Evolutionary conservation across 441 rosid genomes (phyloP).

Genomic region (Gossypium gossypioides): DNA sequence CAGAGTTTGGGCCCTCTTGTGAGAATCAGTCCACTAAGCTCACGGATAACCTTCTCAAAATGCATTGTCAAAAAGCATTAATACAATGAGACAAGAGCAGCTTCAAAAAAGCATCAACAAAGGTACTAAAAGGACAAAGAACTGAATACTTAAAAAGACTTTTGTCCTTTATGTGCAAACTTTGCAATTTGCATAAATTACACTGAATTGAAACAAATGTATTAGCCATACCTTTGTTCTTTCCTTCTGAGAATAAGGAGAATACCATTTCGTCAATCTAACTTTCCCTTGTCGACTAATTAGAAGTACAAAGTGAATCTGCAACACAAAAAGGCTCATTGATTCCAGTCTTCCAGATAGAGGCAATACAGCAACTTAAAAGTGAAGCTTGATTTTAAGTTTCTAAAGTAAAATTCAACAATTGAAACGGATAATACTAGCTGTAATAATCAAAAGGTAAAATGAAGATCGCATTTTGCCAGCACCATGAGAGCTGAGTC

Average conservation of each 20-base stretch:
- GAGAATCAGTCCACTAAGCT: slow-evolving; percentile 80
- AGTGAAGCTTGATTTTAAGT: background rate
- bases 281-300: slow-evolving; percentile 74
- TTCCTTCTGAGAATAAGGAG: slow-evolving; percentile 70
- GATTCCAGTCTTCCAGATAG: background rate
- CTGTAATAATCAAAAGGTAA: background rate
- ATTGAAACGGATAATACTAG: background rate
- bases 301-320: slow-evolving; percentile 70
- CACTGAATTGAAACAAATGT: background rate
- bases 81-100: background rate
- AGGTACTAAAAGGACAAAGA: background rate
- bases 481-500: background rate
- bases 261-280: slow-evolving; percentile 68
- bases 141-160: background rate
- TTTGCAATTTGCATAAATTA: background rate
- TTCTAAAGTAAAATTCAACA: background rate
- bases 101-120: background rate
- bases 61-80: background rate
- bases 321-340: slow-evolving; percentile 10
- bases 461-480: background rate
- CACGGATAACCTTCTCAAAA: slow-evolving; percentile 64
- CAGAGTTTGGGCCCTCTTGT: slow-evolving; percentile 82
- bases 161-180: background rate
- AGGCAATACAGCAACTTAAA: background rate
- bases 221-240: slow-evolving; percentile 39